Evolutionary conservation across 495 filamentous ascomycete genomes (phyloP), one percentile per base, ranked within the genome.

Genomic region (Aspergillus ostianus): DNA sequence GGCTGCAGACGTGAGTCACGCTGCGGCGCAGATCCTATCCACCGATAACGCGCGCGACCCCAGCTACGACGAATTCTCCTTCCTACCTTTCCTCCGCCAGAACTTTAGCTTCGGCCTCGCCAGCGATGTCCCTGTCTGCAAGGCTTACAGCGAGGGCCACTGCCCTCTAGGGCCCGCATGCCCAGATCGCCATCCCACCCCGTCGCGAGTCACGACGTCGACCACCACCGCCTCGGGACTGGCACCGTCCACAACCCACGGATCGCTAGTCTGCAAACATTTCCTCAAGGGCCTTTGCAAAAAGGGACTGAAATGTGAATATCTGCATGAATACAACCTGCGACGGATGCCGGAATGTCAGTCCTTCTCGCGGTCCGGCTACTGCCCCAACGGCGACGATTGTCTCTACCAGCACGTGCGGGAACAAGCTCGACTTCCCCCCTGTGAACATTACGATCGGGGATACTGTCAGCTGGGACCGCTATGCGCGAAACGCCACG

Each of bases 261-360:
- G 82, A 46, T 86, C 82, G 13, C 82, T 97, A 0, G 92, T 98
- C 57, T 98, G 94, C 86, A 98, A 98, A 77, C 94, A 98, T 83
- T 98, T 95, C 86, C 86, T 98, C 63, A 90, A 95, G 64, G 92
- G 91, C 0, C 87, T 98, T 23, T 98, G 94, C 82, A 98, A 98
- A 73, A 98, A 98, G 73, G 95, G 93, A 41, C 84, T 94, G 60
- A 83, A 84, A 57, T 98, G 94, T 84, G 94, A 97, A 77, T 98
- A 96, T 70, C 80, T 97, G 58, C 94, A 98, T 78, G 93, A 97
- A 77, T 98, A 95, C 82, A 97, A 98, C 80, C 84, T 98, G 64
- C 88, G 94, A 51, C 90, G 92, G 75, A 95, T 96, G 93, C 91
- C 93, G 50, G 94, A 97, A 76, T 98, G 94, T 78, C 94, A 92